Evolutionary conservation across 2,329 filamentous ascomycete genomes (phyloP), one percentile per base, ranked within the genome.

Genomic region (Diaporthe helianthi): DNA sequence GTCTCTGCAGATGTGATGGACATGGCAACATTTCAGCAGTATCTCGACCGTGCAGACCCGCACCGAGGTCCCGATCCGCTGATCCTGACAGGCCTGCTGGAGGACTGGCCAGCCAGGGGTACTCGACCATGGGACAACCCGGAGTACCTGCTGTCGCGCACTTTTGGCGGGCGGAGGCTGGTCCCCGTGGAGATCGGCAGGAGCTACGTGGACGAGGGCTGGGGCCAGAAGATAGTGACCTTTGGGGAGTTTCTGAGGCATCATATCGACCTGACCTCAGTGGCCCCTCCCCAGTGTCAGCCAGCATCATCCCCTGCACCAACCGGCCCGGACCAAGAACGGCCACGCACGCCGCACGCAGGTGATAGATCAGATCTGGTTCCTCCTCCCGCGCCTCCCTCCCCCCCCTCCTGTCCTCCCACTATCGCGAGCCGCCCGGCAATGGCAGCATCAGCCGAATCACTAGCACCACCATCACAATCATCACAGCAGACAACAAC

Each of bases 141-240:
- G 0, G 81, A 83, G 0, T 97, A 98, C 78, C 88, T 97, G 68
- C 83, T 93, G 13, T 84, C 87, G 13, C 86, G 84, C 67, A 98
- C 94, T 0, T 88, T 97, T 44, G 86, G 84, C 3, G 96, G 96
- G 0, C 84, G 90, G 38, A 86, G 96, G 13, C 85, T 97, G 0
- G 92, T 98, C 0, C 95, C 95, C 0, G 87, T 98, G 3, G 94
- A 98, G 78, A 79, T 96, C 2, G 95, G 96, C 0, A 84, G 92
- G 55, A 96, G 92, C 76, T 99, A 98, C 76, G 94, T 93, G 1
- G 93, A 97, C 72, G 86, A 88, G 24, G 90, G 85, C 26, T 98
- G 95, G 94, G 89, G 90, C 0, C 95, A 98, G 79, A 87, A 89
- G 67, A 89, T 98, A 31, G 86, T 97, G 60, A 83, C 87, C 0